Evolutionary conservation across 495 filamentous ascomycete species (phyloP).

Genomic region (Xylaria nigripes): DNA sequence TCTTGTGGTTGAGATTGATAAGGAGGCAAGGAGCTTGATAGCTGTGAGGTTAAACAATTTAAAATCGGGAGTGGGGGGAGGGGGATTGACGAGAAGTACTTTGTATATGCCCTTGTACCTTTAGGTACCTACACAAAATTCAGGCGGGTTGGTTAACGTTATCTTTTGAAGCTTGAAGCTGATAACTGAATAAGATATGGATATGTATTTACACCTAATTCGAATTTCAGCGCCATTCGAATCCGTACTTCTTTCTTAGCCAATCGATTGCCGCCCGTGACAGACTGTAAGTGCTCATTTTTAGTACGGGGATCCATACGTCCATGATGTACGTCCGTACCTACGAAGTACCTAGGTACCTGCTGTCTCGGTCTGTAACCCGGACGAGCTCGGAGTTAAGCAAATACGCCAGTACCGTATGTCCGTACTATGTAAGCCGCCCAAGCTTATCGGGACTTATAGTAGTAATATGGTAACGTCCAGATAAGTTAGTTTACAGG

Average conservation of each 20-base stretch:
- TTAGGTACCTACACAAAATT: background rate
- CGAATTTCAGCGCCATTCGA: too few species aligned
- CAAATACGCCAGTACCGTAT: background rate
- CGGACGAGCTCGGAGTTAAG: conserved; percentile 5
- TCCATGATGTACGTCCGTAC: too few species aligned
- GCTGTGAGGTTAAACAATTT: background rate
- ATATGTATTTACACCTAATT: too few species aligned
- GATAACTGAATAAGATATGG: too few species aligned
- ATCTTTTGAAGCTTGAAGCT: background rate
- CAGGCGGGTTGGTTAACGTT: background rate
- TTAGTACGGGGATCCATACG: too few species aligned
- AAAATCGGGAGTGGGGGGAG: background rate
- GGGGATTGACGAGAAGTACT: conserved; percentile 1
- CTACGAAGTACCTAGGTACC: too few species aligned
- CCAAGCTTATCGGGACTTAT: conserved; percentile 9
- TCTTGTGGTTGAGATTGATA: background rate
- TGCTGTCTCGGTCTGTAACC: too few species aligned
- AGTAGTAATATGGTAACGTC: background rate
- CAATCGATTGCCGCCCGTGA: too few species aligned
- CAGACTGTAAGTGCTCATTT: too few species aligned
- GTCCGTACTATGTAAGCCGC: background rate
- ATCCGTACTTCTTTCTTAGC: too few species aligned
- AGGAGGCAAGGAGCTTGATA: background rate
- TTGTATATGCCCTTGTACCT: too few species aligned
- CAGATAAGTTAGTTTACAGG: background rate